Evolutionary conservation across 208 protist species (phyloP).

Genomic region (Giardia duodenalis): DNA sequence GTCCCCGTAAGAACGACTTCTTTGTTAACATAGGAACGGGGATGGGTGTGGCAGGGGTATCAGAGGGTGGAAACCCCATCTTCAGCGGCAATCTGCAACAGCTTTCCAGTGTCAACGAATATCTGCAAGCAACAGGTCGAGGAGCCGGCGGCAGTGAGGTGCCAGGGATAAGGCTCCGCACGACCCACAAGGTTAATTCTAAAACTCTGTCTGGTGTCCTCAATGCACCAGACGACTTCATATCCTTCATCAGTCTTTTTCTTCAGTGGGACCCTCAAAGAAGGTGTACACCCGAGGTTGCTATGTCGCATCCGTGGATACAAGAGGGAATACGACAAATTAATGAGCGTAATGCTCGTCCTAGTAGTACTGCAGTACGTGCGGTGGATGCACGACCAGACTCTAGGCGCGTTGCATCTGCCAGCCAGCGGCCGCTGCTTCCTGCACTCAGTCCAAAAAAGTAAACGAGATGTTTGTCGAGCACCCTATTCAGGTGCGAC

Average conservation of each 20-base stretch:
- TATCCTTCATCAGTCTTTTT: conserved; percentile 33
- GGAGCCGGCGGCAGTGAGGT: too few relatives aligned
- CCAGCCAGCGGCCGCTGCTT: too few relatives aligned
- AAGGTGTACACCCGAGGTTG: conserved; percentile 38
- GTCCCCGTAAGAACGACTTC: conserved; percentile 53
- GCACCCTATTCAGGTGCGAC: too few relatives aligned
- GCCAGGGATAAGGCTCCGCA: too few relatives aligned
- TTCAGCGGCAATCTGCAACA: too few relatives aligned
- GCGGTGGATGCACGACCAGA: too few relatives aligned
- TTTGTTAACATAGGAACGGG: too few relatives aligned
- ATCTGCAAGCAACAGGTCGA: conserved; percentile 30
- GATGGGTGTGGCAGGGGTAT: not conserved
- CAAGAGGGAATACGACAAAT: not conserved
- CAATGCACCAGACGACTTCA: conserved; percentile 21
- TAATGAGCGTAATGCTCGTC: not conserved
- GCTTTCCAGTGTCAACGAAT: too few relatives aligned
- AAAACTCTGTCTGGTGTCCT: conserved; percentile 16
- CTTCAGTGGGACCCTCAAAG: conserved; percentile 41
- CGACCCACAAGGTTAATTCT: not conserved
- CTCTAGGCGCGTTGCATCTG: too few relatives aligned
- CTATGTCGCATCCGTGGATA: conserved; percentile 43
- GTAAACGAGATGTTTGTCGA: too few relatives aligned
- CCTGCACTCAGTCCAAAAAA: too few relatives aligned
- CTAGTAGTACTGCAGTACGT: conserved; percentile 1
- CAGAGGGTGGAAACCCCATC: too few relatives aligned